Base-by-base conservation (phyloP, 2,329 filamentous ascomycete species). In the Xylariomycetidae sp. region DNA sequence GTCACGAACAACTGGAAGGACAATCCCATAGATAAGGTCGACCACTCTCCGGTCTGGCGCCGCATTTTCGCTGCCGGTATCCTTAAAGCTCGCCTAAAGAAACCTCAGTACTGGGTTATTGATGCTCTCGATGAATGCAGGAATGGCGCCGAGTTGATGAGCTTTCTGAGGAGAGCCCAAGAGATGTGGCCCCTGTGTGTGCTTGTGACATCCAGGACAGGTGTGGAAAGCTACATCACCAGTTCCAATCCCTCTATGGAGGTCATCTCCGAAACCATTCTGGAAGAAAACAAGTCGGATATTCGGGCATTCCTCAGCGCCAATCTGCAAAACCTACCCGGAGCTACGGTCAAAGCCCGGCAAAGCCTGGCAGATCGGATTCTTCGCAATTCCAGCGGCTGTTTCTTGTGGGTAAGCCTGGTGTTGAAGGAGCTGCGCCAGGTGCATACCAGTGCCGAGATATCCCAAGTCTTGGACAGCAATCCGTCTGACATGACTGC, bases 121-220 rank as follows among this genome's bases (percentile, higher is more conserved):
- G 57, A 60, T 25, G 50, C 51, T 1, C 22, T 60, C 10, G 57
- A 58, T 22, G 56, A 59, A 22, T 55, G 52, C 34, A 46, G 37
- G 17, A 33, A 26, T 5, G 32, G 37, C 2, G 4, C 32, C 1
- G 50, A 54, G 2, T 31, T 57, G 9, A 36, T 54, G 8, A 27
- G 13, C 6, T 49, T 55, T n/a, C 31, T 58, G 1, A 22, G 34
- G 1, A 44, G 43, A 9, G 32, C 40, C 3, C 46, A 49, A 13
- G 47, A 52, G 19, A 20, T 35, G 1, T 52, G 50, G 42, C 52
- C 49, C 0, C 14, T 58, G 2, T 49, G 42, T 2, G 40, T 58
- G 3, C 12, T 58, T 4, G 28, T 54, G 10, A 59, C 55, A 0
- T 53, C 44, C 4, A 42, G 56, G 12, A 31, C 45, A 14, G 14